A percentile compares a stretch with the other conserved stretches of the same genome.
phyloP scores from a whole-genome alignment of 2,329 filamentous ascomycete genomes.

The Paraconiothyrium brasiliense region DNA sequence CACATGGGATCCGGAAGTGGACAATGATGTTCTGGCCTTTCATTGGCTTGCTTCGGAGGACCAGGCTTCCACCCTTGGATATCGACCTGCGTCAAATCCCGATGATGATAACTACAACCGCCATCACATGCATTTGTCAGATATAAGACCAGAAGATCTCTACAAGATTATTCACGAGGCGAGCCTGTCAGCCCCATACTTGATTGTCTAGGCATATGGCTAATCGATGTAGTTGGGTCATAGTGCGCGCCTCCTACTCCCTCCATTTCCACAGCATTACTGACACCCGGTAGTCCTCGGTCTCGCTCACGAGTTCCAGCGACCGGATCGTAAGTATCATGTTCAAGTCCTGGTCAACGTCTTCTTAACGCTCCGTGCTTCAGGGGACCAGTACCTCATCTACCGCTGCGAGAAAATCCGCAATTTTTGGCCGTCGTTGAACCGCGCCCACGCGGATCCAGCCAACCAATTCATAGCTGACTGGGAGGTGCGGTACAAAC shows the following conservation, averaged over 20 bases:
- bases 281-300: neutral
- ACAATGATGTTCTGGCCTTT: neutral
- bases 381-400: neutral
- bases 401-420: neutral
- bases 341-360: too few species aligned
- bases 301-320: neutral
- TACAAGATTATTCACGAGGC: neutral
- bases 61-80: neutral
- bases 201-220: neutral
- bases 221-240: conserved; percentile 1
- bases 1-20: neutral
- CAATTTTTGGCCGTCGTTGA: neutral
- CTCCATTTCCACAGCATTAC: neutral
- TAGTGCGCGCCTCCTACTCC: neutral
- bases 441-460: neutral
- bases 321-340: neutral
- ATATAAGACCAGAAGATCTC: neutral
- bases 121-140: neutral
- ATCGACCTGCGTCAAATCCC: neutral
- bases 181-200: neutral
- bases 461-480: neutral
- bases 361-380: too few species aligned
- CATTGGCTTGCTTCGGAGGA: neutral
- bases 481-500: neutral
- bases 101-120: neutral